Conservation (phyloP, 2,329 filamentous ascomycete genomes). For the Arthrocladium fulminans region DNA sequence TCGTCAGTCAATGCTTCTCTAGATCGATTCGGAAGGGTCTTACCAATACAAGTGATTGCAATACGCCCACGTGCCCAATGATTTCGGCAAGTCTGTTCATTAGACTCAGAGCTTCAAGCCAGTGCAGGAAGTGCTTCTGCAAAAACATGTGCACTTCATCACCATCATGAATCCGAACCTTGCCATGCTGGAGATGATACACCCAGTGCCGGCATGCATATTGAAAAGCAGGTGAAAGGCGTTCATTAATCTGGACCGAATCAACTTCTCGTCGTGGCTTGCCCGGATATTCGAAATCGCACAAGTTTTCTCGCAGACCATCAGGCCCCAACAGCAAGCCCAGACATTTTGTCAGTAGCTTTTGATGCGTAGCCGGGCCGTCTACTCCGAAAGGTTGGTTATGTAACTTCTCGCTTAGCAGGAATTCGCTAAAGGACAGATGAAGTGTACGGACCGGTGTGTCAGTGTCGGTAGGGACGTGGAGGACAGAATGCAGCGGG, state of each 20-base stretch:
- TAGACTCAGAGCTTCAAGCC: no score
- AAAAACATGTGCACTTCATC: no score
- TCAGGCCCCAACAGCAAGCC: conserved; percentile 6
- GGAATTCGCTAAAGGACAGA: conserved; percentile 15
- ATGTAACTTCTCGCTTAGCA: conserved; percentile 9
- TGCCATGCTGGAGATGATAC: conserved; percentile 23
- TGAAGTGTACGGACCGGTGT: conserved; percentile 8
- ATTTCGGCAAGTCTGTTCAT: no score
- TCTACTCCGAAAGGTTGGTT: conserved; percentile 10
- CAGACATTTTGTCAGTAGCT: conserved; percentile 9
- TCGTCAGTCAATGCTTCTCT: no score
- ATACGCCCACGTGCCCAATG: no score
- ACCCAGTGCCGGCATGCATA: conserved; percentile 27
- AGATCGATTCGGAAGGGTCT: no score
- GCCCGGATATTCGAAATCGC: conserved; percentile 11
- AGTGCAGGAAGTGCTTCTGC: no score
- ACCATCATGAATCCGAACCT: no score
- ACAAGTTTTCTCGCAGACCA: conserved; percentile 14
- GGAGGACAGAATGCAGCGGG: conserved; percentile 8
- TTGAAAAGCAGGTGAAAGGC: conserved; percentile 19
- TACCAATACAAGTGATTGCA: no score
- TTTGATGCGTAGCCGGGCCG: conserved; percentile 2
- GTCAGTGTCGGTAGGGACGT: conserved; percentile 3
- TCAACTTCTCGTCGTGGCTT: conserved; percentile 8
- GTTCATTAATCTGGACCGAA: conserved; percentile 10